Base-by-base conservation (phyloP, 2,329 filamentous ascomycete species). In the Penicillium crustosum region DNA sequence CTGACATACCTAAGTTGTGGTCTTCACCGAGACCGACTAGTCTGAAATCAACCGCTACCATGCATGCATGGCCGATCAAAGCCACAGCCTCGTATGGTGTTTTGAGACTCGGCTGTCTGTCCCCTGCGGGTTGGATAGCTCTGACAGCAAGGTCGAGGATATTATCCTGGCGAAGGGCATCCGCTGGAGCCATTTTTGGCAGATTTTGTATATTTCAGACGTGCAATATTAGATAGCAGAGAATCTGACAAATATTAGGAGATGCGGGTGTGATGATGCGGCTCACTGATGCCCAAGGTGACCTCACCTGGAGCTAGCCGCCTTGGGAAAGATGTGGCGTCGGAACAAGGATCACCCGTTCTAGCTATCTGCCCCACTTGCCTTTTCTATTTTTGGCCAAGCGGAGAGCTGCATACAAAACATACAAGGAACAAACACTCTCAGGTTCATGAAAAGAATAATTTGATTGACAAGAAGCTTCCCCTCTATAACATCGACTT, bases 1-100 rank as follows among this genome's bases (percentile, higher is more conserved):
- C 17, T 47, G 45, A 59, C 55, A 45, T 48, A 91, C 90, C 83
- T 63, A 90, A 85, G 48, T 81, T 84, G 70, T 92, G 86, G 53
- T 93, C 91, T 75, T 97, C 91, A 48, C 88, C 84, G n/a, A 96
- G 87, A 2, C 93, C 93, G 19, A 91, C 77, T 3, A 97, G 81
- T 53, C 88, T 83, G 73, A 97, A 97, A 62, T 87, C 90, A 2
- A 93, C 85, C 9, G 88, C 87, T 25, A 85, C 73, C 86, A 97
- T 90, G 68, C 88, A 91, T 4, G 91, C 89, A 74, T 99, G 93
- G 21, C 88, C 81, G 61, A 95, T 88, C 25, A 97, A 83, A 17
- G 91, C 91, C 60, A 97, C 80, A 48, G 89, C 91, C 77, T 97
- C 93, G 72, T 89, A 91, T 0, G 89, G 60, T 60, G 73, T 74